phyloP scores from a whole-genome alignment of 768 basidiomycete species.

The Calocybe indica region DNA sequence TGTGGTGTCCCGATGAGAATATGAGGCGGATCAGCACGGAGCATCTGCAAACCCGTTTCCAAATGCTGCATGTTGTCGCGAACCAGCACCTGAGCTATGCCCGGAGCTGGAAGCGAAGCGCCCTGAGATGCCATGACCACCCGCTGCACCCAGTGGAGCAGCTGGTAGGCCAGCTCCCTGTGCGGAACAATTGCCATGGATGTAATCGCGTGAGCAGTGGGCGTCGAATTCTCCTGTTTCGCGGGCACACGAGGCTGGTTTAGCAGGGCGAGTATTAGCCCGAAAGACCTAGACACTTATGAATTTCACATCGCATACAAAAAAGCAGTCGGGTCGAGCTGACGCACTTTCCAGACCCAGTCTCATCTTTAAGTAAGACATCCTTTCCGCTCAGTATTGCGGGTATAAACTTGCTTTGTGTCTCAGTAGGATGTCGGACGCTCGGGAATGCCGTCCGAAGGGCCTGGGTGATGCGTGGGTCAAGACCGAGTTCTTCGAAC shows the following conservation, averaged over 20 bases:
- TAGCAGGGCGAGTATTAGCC: slow-evolving; percentile 58
- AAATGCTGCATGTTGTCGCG: slow-evolving; percentile 42
- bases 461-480: slow-evolving; percentile 39
- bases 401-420: slow-evolving; percentile 56
- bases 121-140: slow-evolving; percentile 31
- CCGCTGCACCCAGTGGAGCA: slow-evolving; percentile 57
- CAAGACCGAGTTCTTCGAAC: slow-evolving; percentile 43
- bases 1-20: slow-evolving; percentile 72
- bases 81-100: slow-evolving; percentile 55
- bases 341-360: slow-evolving; percentile 78
- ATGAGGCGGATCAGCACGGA: slow-evolving; percentile 46
- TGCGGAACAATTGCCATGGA: slow-evolving; percentile 50
- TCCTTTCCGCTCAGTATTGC: slow-evolving; percentile 53
- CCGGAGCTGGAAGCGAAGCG: slow-evolving; percentile 25
- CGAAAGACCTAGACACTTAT: slow-evolving; percentile 54
- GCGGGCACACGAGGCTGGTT: slow-evolving; percentile 40
- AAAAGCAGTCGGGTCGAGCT: slow-evolving; percentile 1
- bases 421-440: slow-evolving; percentile 49
- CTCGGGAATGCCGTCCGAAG: slow-evolving; percentile 57
- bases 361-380: slow-evolving; percentile 60
- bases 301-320: slow-evolving; percentile 2
- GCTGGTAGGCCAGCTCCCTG: slow-evolving; percentile 64
- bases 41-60: slow-evolving; percentile 28
- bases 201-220: slow-evolving; percentile 35
- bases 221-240: slow-evolving; percentile 8